Evolutionary conservation across 1,284 basidiomycete genomes (phyloP).

Genomic region (Meira nashicola): DNA sequence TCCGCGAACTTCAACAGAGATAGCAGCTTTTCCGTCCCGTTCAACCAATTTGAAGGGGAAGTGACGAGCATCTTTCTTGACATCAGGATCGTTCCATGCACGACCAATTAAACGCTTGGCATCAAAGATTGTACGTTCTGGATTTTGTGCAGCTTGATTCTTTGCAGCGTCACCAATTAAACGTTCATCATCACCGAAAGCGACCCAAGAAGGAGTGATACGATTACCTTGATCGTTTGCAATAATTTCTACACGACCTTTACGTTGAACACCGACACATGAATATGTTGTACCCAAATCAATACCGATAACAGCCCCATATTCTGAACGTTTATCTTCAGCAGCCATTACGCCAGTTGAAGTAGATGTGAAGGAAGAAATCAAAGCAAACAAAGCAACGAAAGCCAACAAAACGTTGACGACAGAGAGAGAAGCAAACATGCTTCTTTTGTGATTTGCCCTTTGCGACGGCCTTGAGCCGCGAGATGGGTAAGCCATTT

Average conservation of each 20-base stretch:
- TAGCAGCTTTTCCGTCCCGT: conserved; percentile 52
- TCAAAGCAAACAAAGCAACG: conserved; percentile 38
- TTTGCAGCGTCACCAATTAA: conserved; percentile 65
- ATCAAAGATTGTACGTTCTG: conserved; percentile 92
- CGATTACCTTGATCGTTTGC: conserved; percentile 57
- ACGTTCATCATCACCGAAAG: conserved; percentile 62
- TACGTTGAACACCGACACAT: conserved; percentile 72
- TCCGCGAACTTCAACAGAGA: conserved; percentile 47
- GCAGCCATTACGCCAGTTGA: conserved; percentile 43
- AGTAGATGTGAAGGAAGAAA: conserved; percentile 28
- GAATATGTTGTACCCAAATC: conserved; percentile 62
- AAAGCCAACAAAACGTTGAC: conserved; percentile 40
- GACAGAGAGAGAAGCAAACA: conserved; percentile 16
- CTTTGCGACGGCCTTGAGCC: not conserved
- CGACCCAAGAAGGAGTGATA: conserved; percentile 54
- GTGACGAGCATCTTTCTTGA: conserved; percentile 54
- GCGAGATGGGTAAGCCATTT: conserved; percentile 1
- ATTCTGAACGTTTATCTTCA: conserved; percentile 54
- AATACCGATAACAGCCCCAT: conserved; percentile 83
- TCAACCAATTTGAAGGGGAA: conserved; percentile 57
- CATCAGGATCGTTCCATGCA: conserved; percentile 58
- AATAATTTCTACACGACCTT: conserved; percentile 55
- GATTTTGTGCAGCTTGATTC: conserved; percentile 68
- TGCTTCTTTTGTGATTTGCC: not conserved
- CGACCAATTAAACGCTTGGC: conserved; percentile 86